These are phyloP conservation scores for Lolium multiflorum DNA, from an alignment of 176 grass and related monocot species.

Conservation along the genomic window DNA sequence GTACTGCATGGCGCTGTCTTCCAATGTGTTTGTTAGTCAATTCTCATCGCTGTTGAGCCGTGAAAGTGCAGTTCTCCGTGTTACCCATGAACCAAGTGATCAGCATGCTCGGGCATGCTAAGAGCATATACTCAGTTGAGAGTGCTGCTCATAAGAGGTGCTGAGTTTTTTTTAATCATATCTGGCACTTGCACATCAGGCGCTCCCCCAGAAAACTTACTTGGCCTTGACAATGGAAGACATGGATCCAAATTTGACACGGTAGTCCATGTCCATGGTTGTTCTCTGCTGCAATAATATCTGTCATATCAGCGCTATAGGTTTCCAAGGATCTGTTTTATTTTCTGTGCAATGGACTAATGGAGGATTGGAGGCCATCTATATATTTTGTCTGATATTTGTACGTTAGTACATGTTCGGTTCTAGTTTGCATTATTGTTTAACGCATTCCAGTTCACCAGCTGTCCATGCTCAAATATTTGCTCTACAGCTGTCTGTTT, in stretches of 20 bases:
- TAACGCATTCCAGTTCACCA: conserved; percentile 33
- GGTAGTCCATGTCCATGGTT: conserved; percentile 14
- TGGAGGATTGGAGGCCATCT: not conserved
- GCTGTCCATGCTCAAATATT: conserved; percentile 17
- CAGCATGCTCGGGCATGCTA: conserved; percentile 2
- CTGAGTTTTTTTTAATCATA: not conserved
- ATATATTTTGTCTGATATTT: conserved; percentile 24
- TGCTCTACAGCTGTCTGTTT: conserved; percentile 4
- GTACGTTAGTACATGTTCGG: conserved; percentile 35
- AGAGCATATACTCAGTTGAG: not conserved
- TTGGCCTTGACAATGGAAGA: conserved; percentile 29
- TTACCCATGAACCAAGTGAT: conserved; percentile 7
- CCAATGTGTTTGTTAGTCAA: conserved; percentile 9
- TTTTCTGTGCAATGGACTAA: conserved; percentile 9
- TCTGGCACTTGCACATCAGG: conserved; percentile 2
- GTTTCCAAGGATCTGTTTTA: conserved; percentile 17
- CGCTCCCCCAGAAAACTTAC: conserved; percentile 3
- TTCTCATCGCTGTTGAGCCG: not conserved
- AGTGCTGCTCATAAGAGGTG: conserved; percentile 23
- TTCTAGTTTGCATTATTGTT: conserved; percentile 9
- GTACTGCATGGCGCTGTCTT: conserved; percentile 24
- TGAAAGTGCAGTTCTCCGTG: conserved; percentile 25
- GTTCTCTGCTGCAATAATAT: conserved; percentile 20
- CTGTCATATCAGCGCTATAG: conserved; percentile 19
- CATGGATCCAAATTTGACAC: not conserved